Evolutionary conservation across 768 basidiomycete genomes (phyloP).

Genomic region (Leccinum aurantiacum): DNA sequence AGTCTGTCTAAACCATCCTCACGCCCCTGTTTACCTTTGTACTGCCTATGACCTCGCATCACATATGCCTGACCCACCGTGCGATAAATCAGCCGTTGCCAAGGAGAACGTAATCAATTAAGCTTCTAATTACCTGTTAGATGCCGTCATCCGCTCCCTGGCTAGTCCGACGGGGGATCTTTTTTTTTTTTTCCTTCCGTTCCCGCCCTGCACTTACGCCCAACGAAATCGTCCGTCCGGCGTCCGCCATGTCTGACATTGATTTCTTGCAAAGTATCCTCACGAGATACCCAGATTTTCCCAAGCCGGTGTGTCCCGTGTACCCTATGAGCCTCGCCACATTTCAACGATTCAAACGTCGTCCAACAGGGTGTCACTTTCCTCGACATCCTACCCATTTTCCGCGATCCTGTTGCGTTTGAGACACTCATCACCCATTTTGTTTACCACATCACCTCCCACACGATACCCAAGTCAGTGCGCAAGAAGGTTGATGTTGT

Average conservation of each 20-base stretch:
- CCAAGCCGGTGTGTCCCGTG: conserved; percentile 69
- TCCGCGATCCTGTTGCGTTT: conserved; percentile 81
- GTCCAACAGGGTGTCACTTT: conserved; percentile 77
- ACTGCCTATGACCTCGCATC: conserved; percentile 32
- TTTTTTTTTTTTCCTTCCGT: conserved; percentile 4
- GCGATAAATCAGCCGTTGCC: background rate
- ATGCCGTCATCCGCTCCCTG: background rate
- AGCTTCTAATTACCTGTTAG: conserved; percentile 4
- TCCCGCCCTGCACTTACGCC: conserved; percentile 1
- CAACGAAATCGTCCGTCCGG: background rate
- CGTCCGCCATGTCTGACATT: conserved; percentile 67
- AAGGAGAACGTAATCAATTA: background rate
- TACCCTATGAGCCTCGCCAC: background rate
- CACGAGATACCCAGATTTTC: conserved; percentile 72
- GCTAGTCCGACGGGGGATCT: background rate
- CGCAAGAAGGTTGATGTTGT: conserved; percentile 82
- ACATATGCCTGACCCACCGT: conserved; percentile 27
- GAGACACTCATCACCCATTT: conserved; percentile 91
- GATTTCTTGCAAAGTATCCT: conserved; percentile 65
- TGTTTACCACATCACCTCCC: conserved; percentile 78
- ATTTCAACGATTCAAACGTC: background rate
- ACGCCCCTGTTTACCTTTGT: conserved; percentile 38
- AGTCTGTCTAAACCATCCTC: conserved; percentile 71
- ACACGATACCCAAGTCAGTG: conserved; percentile 61
- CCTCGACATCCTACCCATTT: conserved; percentile 92